Evolutionary conservation across 192 early-diverging fungal genomes (phyloP).

Genomic region (Gonapodya prolifera): DNA sequence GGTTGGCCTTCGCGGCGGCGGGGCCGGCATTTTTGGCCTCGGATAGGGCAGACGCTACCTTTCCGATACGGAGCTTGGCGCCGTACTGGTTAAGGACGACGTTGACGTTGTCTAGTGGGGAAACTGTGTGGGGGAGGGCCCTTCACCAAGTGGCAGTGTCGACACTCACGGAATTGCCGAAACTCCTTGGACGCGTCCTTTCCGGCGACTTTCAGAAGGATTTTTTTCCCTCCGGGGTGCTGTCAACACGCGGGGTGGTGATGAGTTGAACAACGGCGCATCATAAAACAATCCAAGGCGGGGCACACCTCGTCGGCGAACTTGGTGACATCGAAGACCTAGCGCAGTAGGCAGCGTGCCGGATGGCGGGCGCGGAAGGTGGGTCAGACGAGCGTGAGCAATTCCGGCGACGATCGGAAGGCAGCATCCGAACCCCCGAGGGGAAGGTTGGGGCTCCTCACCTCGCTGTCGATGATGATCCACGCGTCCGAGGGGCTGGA

Average conservation of each 20-base stretch:
- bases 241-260: not conserved
- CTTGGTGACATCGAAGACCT: not conserved
- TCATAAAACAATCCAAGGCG: not conserved
- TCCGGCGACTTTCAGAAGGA: not conserved
- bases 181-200: not conserved
- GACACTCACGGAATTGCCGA: too few species aligned
- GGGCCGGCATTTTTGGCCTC: not conserved
- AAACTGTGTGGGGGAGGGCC: too few species aligned
- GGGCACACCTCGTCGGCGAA: not conserved
- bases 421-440: not conserved
- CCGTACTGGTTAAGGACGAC: not conserved
- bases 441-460: not conserved
- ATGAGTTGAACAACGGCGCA: not conserved
- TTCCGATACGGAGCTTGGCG: not conserved
- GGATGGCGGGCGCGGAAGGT: too few species aligned
- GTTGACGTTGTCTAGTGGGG: too few species aligned
- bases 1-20: not conserved
- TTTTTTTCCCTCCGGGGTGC: not conserved
- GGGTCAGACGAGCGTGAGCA: not conserved
- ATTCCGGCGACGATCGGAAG: not conserved
- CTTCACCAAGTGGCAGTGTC: too few species aligned
- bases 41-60: not conserved
- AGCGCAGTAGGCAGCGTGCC: too few species aligned
- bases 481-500: not conserved
- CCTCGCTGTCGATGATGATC: not conserved